Base-by-base conservation (phyloP, 257 asterid species). In the Handroanthus guayacan region DNA sequence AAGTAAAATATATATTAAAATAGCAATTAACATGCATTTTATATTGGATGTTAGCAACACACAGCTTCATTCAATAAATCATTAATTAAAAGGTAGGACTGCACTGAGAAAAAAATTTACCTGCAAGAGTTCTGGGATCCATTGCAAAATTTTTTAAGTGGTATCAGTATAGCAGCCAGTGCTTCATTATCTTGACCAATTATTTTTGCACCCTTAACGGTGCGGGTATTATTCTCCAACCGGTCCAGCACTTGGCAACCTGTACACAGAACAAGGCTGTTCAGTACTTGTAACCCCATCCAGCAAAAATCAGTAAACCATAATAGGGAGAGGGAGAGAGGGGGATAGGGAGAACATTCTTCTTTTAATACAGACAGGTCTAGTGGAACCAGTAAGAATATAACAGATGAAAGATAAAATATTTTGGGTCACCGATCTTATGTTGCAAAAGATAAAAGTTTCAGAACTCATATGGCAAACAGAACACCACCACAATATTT, bases 101-200 rank as follows among this genome's bases (percentile, higher is more conserved):
- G 25, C 20, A 50, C 44, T 45, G 44, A 67, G 58, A 68, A 69
- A 54, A 31, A 71, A 45, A 74, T 61, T 82, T 82, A 92, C 99
- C 92, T 82, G 87, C 79, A 80, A 60, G 92, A 83, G 68, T 76
- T 82, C 61, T 86, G 83, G 55, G 88, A 82, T 78, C 82, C 91
- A 57, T 83, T 87, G 61, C 79, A 78, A 80, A 89, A 83, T 44
- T 82, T 84, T 82, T 84, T 91, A 44, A 95, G 62, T 17, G 98
- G 99, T 72, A 87, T 85, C 84, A 95, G 84, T 81, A 89, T 79
- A 82, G 86, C 90, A 44, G 96, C 79, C 82, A 95, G 83, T 76
- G 97, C 89, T 81, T 90, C 96, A 81, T 89, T 91, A 78, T 95
- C 98, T 87, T 91, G 89, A 56, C 93, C 97, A 82, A 95, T 93